These are phyloP conservation scores for Puccinellia tenuiflora DNA, from an alignment of 176 grass and related monocot species.

Conservation along the genomic window DNA sequence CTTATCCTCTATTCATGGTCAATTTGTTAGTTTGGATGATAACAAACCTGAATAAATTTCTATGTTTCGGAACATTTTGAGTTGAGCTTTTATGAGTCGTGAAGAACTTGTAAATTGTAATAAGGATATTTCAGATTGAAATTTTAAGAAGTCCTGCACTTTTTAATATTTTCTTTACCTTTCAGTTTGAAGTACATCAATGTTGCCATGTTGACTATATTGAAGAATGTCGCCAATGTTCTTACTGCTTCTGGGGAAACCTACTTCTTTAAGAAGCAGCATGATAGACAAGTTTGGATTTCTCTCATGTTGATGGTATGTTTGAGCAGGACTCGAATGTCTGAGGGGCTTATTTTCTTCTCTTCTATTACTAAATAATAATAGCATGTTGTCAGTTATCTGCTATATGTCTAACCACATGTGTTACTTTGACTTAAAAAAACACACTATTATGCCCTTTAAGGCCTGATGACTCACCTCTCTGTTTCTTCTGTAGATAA, in stretches of 20 bases:
- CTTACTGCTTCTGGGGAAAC: conserved; percentile 92
- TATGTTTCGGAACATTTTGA: neutral
- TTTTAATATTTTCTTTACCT: conserved; percentile 20
- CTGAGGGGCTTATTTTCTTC: neutral
- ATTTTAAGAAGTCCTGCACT: neutral
- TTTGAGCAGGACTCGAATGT: neutral
- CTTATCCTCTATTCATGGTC: neutral
- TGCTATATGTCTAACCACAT: neutral
- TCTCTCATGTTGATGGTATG: conserved; percentile 88
- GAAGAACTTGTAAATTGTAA: neutral
- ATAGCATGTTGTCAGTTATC: neutral
- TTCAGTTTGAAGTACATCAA: conserved; percentile 98
- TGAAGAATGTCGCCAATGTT: conserved; percentile 97
- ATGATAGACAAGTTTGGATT: conserved; percentile 87
- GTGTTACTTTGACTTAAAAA: neutral
- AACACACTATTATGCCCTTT: neutral
- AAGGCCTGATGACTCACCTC: conserved; percentile 1
- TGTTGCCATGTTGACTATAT: conserved; percentile 95
- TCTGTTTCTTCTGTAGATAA: conserved; percentile 66
- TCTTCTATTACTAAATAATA: neutral
- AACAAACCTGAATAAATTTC: neutral
- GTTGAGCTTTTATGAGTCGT: neutral
- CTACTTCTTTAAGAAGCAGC: conserved; percentile 86
- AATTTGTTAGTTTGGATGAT: neutral
- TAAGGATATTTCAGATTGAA: neutral